These are phyloP conservation scores for Fusarium acutatum DNA, from an alignment of 2,329 filamentous ascomycete species.

Conservation along the genomic window DNA sequence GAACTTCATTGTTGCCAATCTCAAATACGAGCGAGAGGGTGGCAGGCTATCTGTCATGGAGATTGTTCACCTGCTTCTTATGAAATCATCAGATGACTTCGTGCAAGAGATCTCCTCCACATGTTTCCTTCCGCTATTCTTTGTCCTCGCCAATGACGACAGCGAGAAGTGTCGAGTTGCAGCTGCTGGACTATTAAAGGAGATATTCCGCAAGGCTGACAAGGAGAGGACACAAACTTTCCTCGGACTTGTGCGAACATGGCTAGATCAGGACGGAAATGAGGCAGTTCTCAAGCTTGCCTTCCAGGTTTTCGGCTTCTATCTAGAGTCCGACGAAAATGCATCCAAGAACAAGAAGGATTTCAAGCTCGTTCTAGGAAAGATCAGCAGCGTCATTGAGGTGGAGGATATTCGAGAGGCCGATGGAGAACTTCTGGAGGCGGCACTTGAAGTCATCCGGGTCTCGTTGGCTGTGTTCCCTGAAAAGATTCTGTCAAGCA, in stretches of 20 bases:
- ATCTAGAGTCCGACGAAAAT: constrained; percentile 75
- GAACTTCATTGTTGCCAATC: constrained; percentile 86
- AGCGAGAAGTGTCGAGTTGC: constrained; percentile 85
- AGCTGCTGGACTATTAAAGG: constrained; percentile 80
- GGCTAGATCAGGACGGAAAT: constrained; percentile 81
- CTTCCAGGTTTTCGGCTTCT: constrained; percentile 83
- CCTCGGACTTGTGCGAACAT: constrained; percentile 74
- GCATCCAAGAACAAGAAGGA: constrained; percentile 72
- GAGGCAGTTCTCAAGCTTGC: constrained; percentile 74
- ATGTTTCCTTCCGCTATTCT: constrained; percentile 86
- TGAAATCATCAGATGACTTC: constrained; percentile 83
- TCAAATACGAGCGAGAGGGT: constrained; percentile 88
- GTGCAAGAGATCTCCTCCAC: constrained; percentile 82
- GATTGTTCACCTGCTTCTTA: constrained; percentile 83
- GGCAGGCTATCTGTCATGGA: constrained; percentile 95
- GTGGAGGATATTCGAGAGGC: constrained; percentile 61
- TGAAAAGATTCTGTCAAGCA: constrained; percentile 66
- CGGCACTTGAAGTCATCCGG: constrained; percentile 73
- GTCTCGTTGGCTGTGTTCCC: constrained; percentile 75
- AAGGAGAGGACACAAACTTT: constrained; percentile 76
- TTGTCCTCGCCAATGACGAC: constrained; percentile 89
- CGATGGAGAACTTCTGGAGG: constrained; percentile 78
- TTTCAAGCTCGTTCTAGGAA: constrained; percentile 67
- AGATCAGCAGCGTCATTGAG: constrained; percentile 61
- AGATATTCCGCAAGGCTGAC: constrained; percentile 81